These are phyloP conservation scores for Schizopora paradoxa DNA, from an alignment of 1,284 basidiomycete species.

Conservation along the genomic window DNA sequence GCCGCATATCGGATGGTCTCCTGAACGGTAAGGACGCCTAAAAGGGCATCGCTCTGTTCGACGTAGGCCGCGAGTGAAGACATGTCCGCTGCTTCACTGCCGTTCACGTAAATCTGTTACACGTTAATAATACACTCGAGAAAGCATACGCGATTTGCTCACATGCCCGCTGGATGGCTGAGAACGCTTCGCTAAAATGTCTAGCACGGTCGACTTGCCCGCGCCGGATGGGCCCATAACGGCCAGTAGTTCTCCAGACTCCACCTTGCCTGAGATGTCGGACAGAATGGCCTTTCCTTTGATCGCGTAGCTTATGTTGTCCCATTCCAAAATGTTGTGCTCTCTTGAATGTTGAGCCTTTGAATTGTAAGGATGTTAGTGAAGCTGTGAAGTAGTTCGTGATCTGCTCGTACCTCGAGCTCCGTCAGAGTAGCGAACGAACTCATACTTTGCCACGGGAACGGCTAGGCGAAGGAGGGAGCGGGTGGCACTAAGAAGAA, in stretches of 20 bases:
- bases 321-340: constrained; percentile 9
- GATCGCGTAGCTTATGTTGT: constrained; percentile 7
- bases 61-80: constrained; percentile 42
- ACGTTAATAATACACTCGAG: background rate
- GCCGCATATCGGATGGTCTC: constrained; percentile 61
- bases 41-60: constrained; percentile 56
- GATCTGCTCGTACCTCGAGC: too few species aligned
- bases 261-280: constrained; percentile 35
- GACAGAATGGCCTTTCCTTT: constrained; percentile 10
- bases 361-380: too few species aligned
- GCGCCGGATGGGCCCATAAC: constrained; percentile 49
- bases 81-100: constrained; percentile 20
- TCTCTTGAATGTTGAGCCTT: too few species aligned
- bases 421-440: too few species aligned
- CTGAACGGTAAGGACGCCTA: constrained; percentile 56
- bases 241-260: constrained; percentile 39
- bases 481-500: too few species aligned
- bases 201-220: constrained; percentile 40
- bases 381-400: too few species aligned
- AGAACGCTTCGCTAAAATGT: constrained; percentile 40
- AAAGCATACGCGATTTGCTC: constrained; percentile 14
- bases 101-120: constrained; percentile 20
- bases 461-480: too few species aligned
- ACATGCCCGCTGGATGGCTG: constrained; percentile 29
- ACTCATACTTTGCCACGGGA: too few species aligned